Evolutionary conservation across 495 filamentous ascomycete genomes (phyloP).

Genomic region (Trichocladium antarcticum): DNA sequence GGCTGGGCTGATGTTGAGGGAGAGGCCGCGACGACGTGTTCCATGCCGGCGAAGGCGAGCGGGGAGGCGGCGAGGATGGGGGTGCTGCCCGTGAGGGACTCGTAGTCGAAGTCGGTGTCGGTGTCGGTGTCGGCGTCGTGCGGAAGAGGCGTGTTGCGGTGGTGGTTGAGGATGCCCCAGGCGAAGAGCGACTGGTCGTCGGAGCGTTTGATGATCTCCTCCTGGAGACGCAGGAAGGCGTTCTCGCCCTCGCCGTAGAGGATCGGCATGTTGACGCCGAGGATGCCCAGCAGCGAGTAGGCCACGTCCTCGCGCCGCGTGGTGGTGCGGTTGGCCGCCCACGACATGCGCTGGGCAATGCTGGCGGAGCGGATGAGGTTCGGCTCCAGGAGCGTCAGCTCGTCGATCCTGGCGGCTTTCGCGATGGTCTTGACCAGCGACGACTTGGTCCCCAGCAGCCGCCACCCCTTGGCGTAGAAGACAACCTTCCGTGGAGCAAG

Average conservation of each 20-base stretch:
- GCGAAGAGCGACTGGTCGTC: conserved; percentile 25
- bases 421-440: conserved; percentile 10
- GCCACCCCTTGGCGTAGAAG: conserved; percentile 17
- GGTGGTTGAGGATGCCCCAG: conserved; percentile 14
- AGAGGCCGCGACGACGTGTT: neutral
- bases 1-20: neutral
- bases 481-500: conserved; percentile 15
- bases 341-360: conserved; percentile 24
- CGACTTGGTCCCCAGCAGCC: conserved; percentile 16
- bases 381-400: conserved; percentile 12
- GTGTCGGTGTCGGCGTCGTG: conserved; percentile 1
- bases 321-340: conserved; percentile 24
- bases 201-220: conserved; percentile 22
- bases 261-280: conserved; percentile 24
- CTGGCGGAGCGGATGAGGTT: conserved; percentile 11
- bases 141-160: neutral
- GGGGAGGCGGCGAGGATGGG: conserved; percentile 13
- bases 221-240: conserved; percentile 25
- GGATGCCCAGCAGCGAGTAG: conserved; percentile 31
- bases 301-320: conserved; percentile 29
- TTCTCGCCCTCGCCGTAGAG: conserved; percentile 32
- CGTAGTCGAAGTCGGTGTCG: conserved; percentile 9
- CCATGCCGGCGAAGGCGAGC: conserved; percentile 12
- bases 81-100: conserved; percentile 7
- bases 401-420: conserved; percentile 16